Conservation (phyloP, 1,139 yeast species). For the Geotrichum citri-aurantii region DNA sequence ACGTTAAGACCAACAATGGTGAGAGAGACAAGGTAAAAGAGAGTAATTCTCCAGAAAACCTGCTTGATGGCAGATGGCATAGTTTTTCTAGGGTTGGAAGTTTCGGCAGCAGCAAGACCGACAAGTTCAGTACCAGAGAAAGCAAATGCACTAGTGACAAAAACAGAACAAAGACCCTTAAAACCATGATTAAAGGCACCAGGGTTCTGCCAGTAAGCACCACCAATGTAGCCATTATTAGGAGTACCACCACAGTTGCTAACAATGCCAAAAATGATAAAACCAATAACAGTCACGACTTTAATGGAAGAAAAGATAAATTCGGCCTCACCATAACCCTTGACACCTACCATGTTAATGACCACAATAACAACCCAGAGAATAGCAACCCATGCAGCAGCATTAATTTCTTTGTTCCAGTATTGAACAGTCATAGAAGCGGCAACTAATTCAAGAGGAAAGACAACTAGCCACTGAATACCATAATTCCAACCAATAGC, state of each 20-base stretch:
- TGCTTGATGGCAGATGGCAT: slow-evolving; percentile 64
- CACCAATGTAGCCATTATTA: slow-evolving; percentile 53
- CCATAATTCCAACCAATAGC: slow-evolving; percentile 81
- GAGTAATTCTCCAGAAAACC: slow-evolving; percentile 64
- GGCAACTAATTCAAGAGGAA: slow-evolving; percentile 72
- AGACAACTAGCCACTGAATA: slow-evolving; percentile 66
- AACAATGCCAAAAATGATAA: slow-evolving; percentile 54
- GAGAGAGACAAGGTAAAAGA: slow-evolving; percentile 58
- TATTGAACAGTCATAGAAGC: slow-evolving; percentile 63
- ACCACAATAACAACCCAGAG: slow-evolving; percentile 54
- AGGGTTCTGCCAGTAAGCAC: slow-evolving; percentile 55
- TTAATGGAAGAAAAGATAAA: slow-evolving; percentile 55
- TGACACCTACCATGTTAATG: slow-evolving; percentile 64
- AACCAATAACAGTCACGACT: slow-evolving; percentile 56
- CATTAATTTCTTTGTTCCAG: slow-evolving; percentile 54
- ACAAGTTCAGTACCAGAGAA: slow-evolving; percentile 78
- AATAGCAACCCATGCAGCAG: slow-evolving; percentile 61
- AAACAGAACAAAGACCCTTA: slow-evolving; percentile 75
- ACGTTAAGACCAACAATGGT: slow-evolving; percentile 58
- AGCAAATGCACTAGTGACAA: slow-evolving; percentile 80
- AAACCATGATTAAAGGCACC: slow-evolving; percentile 61
- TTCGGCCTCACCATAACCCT: slow-evolving; percentile 72
- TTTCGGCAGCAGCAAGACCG: slow-evolving; percentile 79
- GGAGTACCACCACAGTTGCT: slow-evolving; percentile 64
- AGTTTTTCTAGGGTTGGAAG: slow-evolving; percentile 61